Evolutionary conservation across 1,139 yeast species (phyloP).

Genomic region (Sugiyamaella paludigena): DNA sequence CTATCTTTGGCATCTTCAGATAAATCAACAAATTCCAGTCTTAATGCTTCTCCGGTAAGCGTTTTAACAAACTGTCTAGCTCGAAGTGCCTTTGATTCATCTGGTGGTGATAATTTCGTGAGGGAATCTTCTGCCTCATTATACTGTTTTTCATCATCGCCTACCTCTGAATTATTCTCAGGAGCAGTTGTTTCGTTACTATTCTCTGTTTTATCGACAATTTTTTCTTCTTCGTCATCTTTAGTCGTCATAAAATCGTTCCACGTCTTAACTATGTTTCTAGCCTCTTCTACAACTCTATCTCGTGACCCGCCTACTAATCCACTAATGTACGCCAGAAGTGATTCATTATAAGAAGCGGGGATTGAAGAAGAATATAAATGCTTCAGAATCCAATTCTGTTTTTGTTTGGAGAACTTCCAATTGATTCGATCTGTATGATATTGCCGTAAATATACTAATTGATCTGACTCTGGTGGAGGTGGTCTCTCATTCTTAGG

Average conservation of each 20-base stretch:
- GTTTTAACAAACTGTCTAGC: conserved; percentile 31
- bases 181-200: conserved; percentile 38
- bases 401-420: conserved; percentile 94
- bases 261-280: conserved; percentile 53
- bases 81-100: conserved; percentile 32
- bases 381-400: conserved; percentile 84
- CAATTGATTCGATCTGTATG: conserved; percentile 60
- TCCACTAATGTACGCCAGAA: conserved; percentile 60
- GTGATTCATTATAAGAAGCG: conserved; percentile 52
- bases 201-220: conserved; percentile 18
- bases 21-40: conserved; percentile 30
- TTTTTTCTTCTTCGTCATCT: conserved; percentile 25
- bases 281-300: conserved; percentile 55
- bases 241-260: conserved; percentile 45
- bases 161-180: conserved; percentile 30
- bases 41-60: conserved; percentile 30
- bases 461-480: conserved; percentile 80
- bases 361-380: conserved; percentile 49
- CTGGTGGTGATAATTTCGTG: conserved; percentile 25
- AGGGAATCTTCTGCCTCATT: conserved; percentile 7
- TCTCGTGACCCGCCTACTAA: conserved; percentile 71
- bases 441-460: conserved; percentile 68
- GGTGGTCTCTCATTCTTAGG: conserved; percentile 72
- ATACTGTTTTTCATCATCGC: conserved; percentile 15
- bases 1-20: conserved; percentile 18